Conservation (phyloP, 2,329 filamentous ascomycete genomes). For the Aspergillus brunneoviolaceus region DNA sequence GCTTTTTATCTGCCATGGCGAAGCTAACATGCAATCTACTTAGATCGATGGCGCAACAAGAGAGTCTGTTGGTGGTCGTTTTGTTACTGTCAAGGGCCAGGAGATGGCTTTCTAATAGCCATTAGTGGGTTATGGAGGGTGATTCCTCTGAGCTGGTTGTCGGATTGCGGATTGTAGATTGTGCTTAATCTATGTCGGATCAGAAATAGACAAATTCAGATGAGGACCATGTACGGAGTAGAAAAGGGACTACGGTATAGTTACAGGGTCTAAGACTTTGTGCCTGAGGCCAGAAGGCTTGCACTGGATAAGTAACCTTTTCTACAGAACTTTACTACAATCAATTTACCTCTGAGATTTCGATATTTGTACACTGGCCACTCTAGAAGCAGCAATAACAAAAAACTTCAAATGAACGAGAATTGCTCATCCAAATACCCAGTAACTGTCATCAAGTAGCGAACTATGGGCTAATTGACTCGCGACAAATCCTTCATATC, state of each 20-base stretch:
- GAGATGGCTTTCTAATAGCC: neutral
- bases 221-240: too few species aligned
- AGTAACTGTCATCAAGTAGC: neutral
- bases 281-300: too few species aligned
- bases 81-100: neutral
- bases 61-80: slow-evolving; percentile 1
- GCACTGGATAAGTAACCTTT: too few species aligned
- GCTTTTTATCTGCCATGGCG: neutral
- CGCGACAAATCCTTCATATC: slow-evolving; percentile 19
- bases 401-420: neutral
- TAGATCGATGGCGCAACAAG: slow-evolving; percentile 5
- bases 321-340: too few species aligned
- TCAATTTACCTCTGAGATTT: too few species aligned
- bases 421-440: neutral
- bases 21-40: neutral
- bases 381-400: neutral
- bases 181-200: too few species aligned
- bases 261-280: too few species aligned
- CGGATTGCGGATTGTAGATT: too few species aligned
- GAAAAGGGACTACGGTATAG: too few species aligned
- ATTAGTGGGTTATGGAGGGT: neutral
- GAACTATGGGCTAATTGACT: neutral
- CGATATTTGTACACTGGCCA: too few species aligned
- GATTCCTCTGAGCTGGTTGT: too few species aligned
- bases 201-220: too few species aligned